phyloP scores from a whole-genome alignment of 2,329 filamentous ascomycete species.

The Pyrenophora teres region DNA sequence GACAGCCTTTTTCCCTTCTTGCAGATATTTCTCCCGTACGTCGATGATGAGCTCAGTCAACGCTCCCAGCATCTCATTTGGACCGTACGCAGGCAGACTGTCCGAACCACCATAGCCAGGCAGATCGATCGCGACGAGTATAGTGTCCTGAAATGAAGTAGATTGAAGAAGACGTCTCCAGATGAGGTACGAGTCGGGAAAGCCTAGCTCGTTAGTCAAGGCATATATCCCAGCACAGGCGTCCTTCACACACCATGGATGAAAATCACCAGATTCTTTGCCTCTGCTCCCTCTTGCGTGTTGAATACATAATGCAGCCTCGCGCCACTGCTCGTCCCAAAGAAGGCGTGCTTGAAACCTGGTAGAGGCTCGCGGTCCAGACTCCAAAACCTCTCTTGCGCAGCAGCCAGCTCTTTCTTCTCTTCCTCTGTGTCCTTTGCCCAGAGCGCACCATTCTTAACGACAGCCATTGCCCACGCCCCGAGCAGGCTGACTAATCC shows the following conservation, averaged over 20 bases:
- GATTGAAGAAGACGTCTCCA: conserved; percentile 58
- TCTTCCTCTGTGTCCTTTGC: conserved; percentile 33
- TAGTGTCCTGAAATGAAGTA: conserved; percentile 45
- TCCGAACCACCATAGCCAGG: conserved; percentile 65
- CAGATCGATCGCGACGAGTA: conserved; percentile 61
- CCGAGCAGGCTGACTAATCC: conserved; percentile 34
- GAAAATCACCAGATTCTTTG: conserved; percentile 55
- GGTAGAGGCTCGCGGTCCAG: conserved; percentile 53
- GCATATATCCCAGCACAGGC: neutral
- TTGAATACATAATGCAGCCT: conserved; percentile 62
- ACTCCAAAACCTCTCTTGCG: conserved; percentile 60
- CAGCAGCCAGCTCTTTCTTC: conserved; percentile 42
- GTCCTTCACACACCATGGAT: conserved; percentile 51
- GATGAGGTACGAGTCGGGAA: conserved; percentile 62
- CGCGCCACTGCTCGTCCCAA: conserved; percentile 54
- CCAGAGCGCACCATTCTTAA: conserved; percentile 37
- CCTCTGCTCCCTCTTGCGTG: conserved; percentile 14
- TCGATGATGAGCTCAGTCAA: conserved; percentile 59
- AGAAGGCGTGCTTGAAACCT: conserved; percentile 57
- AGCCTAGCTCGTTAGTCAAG: conserved; percentile 43
- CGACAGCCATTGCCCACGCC: conserved; percentile 26
- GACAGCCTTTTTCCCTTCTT: conserved; percentile 42
- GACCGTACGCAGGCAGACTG: conserved; percentile 54
- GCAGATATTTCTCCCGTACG: conserved; percentile 53
- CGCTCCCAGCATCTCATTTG: conserved; percentile 58